Evolutionary conservation across 2,329 filamentous ascomycete genomes (phyloP), one percentile per base, ranked within the genome.

Genomic region (Moelleriella libera): DNA sequence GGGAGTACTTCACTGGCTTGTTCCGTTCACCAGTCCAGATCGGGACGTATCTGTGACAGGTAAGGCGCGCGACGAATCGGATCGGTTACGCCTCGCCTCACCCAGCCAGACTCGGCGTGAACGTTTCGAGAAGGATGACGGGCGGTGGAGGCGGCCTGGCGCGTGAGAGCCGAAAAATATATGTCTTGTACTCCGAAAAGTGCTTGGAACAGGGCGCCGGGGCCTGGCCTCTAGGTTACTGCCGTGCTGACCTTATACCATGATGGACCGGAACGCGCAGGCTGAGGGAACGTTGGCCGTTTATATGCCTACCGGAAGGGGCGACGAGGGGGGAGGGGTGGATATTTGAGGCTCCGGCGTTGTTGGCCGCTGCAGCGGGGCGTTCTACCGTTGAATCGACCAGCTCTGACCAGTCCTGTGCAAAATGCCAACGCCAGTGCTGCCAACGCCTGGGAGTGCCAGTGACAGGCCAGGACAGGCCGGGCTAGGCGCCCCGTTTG

Each of bases 231-330:
- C 21, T 3, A 21, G 21, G 21, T 21, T 21, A 21, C 21, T 21
- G 21, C 21, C 21, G 21, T 21, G 21, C 21, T 21, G 21, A 21
- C 21, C 21, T 21, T 12, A 12, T 12, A 37, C 12, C 34, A 12
- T 12, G 34, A 37, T 37, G 34, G 8, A 37, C 34, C 8, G 34
- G 44, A 9, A 47, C 14, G 9, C 37, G 39, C 8, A 34, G n/a
- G 42, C 48, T 44, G 61, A 63, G 67, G 67, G 67, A 69, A 65
- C 62, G 58, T 55, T 60, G 59, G 57, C 56, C 66, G 68, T 72
- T 71, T 72, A 72, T 71, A 71, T 72, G 68, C 66, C 62, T 55
- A 53, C 34, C 43, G 41, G 34, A 40, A 42, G 28, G 43, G 48
- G 41, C 34, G 8, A 37, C 8, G 42, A 44, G 32, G 43, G 40